phyloP scores from a whole-genome alignment of 73 alveolate species.

The Blepharisma japonicum region DNA sequence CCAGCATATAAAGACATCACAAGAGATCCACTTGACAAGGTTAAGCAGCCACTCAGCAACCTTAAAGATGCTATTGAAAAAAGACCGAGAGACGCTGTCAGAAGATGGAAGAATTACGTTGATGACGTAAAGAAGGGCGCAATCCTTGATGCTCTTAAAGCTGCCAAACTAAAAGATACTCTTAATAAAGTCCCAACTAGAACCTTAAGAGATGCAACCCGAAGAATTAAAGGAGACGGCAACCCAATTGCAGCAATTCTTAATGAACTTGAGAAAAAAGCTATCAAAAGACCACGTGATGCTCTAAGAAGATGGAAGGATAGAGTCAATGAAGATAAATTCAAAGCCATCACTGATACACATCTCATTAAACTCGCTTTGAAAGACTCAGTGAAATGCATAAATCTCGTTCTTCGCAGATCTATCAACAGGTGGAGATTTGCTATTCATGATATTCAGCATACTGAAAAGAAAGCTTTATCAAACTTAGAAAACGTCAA shows the following conservation, averaged over 20 bases:
- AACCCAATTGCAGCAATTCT: slow-evolving; percentile 13
- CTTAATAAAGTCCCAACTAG: slow-evolving; percentile 4
- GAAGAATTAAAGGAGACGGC: slow-evolving; percentile 23
- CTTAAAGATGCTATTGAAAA: background rate
- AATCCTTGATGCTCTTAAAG: background rate
- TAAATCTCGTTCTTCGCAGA: too few relatives aligned
- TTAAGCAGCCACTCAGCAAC: too few relatives aligned
- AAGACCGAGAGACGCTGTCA: background rate
- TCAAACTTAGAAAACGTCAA: background rate
- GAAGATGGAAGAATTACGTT: background rate
- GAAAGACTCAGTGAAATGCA: too few relatives aligned
- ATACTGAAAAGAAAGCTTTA: too few relatives aligned
- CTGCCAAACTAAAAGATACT: background rate
- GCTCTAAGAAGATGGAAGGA: background rate
- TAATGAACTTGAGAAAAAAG: background rate
- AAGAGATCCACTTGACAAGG: too few relatives aligned
- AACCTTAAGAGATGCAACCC: background rate
- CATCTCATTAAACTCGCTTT: too few relatives aligned
- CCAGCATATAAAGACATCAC: too few relatives aligned
- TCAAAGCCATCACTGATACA: too few relatives aligned
- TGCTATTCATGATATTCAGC: too few relatives aligned
- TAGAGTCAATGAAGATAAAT: too few relatives aligned
- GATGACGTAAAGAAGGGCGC: background rate
- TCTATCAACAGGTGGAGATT: too few relatives aligned
- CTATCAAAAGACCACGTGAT: slow-evolving; percentile 3